A percentile compares a stretch with the other conserved stretches of the same genome.
phyloP scores from a whole-genome alignment of 108 stramenopile genomes.

The Fragilaria crotonensis region DNA sequence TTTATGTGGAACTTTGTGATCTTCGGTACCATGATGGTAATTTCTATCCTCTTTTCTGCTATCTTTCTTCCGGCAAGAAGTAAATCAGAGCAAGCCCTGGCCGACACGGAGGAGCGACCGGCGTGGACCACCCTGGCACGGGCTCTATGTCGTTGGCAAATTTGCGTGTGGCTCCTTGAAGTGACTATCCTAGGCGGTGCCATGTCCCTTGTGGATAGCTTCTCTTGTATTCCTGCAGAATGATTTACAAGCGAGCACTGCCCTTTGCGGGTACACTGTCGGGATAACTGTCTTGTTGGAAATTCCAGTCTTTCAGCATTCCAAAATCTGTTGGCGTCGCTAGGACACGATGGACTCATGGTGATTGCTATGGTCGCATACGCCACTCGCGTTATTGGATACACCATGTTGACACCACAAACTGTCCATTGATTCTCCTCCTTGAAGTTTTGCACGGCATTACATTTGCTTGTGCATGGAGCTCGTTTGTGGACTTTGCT shows the following conservation, averaged over 20 bases:
- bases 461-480: constrained; percentile 43
- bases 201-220: constrained; percentile 37
- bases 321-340: constrained; percentile 25
- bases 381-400: constrained; percentile 44
- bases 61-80: constrained; percentile 16
- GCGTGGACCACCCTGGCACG: neutral
- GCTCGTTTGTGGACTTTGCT: constrained; percentile 39
- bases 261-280: constrained; percentile 20
- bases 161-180: constrained; percentile 24
- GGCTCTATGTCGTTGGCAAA: constrained; percentile 14
- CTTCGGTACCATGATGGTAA: constrained; percentile 24
- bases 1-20: constrained; percentile 45
- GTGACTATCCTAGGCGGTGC: constrained; percentile 36
- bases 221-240: constrained; percentile 34
- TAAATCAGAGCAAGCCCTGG: neutral
- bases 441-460: constrained; percentile 62
- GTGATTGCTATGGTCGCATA: constrained; percentile 39
- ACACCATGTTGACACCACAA: constrained; percentile 39
- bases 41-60: constrained; percentile 21
- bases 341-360: constrained; percentile 30
- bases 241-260: constrained; percentile 27
- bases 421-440: constrained; percentile 30
- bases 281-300: constrained; percentile 63
- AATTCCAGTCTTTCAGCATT: constrained; percentile 54
- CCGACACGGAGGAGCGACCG: constrained; percentile 1